These are phyloP conservation scores for Aspergillus proliferans DNA, from an alignment of 2,329 filamentous ascomycete genomes.

Conservation along the genomic window DNA sequence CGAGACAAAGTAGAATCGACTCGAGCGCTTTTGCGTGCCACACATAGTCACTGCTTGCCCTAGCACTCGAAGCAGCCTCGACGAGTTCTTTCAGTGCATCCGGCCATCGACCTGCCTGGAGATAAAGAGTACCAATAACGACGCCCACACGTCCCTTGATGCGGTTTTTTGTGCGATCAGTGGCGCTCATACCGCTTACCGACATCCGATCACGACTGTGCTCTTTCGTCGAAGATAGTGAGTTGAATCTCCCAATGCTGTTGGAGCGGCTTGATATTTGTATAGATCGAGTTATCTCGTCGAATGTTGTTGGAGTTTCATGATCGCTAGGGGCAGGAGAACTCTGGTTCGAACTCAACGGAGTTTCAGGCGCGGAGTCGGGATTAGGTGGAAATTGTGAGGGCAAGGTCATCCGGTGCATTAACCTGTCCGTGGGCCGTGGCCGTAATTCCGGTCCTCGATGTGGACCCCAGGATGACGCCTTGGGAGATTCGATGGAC, in stretches of 20 bases:
- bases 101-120: slow-evolving; percentile 83
- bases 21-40: slow-evolving; percentile 97
- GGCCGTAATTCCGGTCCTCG: slow-evolving; percentile 44
- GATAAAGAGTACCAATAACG: slow-evolving; percentile 75
- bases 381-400: slow-evolving; percentile 47
- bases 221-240: slow-evolving; percentile 43
- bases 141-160: slow-evolving; percentile 74
- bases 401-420: slow-evolving; percentile 76
- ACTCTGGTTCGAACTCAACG: slow-evolving; percentile 32
- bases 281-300: slow-evolving; percentile 45
- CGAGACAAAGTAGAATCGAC: slow-evolving; percentile 71
- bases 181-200: slow-evolving; percentile 65
- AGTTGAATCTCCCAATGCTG: slow-evolving; percentile 31
- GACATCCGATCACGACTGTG: slow-evolving; percentile 57
- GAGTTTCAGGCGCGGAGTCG: slow-evolving; percentile 28
- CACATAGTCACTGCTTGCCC: slow-evolving; percentile 80
- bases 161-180: slow-evolving; percentile 71
- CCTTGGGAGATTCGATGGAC: slow-evolving; percentile 69
- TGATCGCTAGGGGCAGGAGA: slow-evolving; percentile 32
- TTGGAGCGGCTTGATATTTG: slow-evolving; percentile 33
- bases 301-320: slow-evolving; percentile 50
- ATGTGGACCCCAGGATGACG: slow-evolving; percentile 41
- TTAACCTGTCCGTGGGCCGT: slow-evolving; percentile 50
- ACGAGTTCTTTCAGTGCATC: slow-evolving; percentile 79
- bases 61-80: slow-evolving; percentile 71